Evolutionary conservation across 345 rosid genomes (phyloP), one percentile per base, ranked within the genome.

Genomic region (Eucalyptus polyanthemos): DNA sequence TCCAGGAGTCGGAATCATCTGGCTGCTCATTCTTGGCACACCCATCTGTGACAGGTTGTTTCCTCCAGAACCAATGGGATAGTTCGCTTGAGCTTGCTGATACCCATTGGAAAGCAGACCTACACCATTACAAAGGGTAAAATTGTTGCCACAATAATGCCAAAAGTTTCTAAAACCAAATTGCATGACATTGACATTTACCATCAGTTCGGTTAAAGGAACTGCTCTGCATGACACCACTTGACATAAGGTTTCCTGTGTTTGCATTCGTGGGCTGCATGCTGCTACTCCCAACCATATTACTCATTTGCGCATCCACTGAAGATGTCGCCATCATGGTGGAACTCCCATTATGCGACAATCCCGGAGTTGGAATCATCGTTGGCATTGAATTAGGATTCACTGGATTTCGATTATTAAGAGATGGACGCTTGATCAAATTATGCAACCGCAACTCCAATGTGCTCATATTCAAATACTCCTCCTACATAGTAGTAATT

Each of bases 1-100:
- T 69, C 99, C 99, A 88, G 99, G 99, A 76, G 99, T 95, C 87
- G 99, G 99, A 91, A 98, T 96, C 99, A 98, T 97, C 91, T 95
- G 98, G 91, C 95, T 92, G 86, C 93, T 67, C 93, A 92, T 93
- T 92, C 97, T 95, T 89, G 94, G 97, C 62, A 91, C 90, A 86
- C 96, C 93, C 93, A 93, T 81, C 72, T 99, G 93, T 69, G 97
- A 89, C 96, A 95, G 91, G 92, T 89, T 85, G 85, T 88, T 97
- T 69, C 96, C 98, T 94, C 96, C 93, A 89, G 98, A 93, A 90
- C 94, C 94, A 91, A 94, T 93, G 87, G 95, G 89, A 94, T 93
- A 95, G 90, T 93, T 95, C 90, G 94, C 94, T 49, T 94, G 87
- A 40, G 96, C 91, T 89, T 95, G 97, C 90, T 95, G 96, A 93